Conservation (phyloP, 352 stramenopile genomes). For the Phytophthora agathidicida region DNA sequence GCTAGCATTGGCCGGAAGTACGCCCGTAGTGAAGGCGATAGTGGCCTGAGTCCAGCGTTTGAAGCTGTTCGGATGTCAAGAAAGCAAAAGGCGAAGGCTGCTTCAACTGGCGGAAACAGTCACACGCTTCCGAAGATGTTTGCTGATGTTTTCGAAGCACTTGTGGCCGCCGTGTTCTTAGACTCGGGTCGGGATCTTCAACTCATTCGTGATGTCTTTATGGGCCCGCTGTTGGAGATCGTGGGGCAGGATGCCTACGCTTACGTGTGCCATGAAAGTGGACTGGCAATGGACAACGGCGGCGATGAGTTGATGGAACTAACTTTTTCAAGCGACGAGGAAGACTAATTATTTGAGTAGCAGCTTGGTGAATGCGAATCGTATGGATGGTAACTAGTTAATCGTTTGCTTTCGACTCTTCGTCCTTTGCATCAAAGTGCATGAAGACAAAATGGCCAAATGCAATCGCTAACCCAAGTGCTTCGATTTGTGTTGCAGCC, state of each 20-base stretch:
- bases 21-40: constrained; percentile 17
- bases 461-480: constrained; percentile 39
- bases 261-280: constrained; percentile 79
- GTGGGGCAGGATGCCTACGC: constrained; percentile 73
- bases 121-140: constrained; percentile 83
- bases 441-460: constrained; percentile 45
- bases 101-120: constrained; percentile 28
- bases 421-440: constrained; percentile 21
- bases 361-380: background rate
- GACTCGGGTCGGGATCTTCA: constrained; percentile 78
- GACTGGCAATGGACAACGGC: constrained; percentile 44
- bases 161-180: constrained; percentile 88
- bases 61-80: constrained; percentile 24
- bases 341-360: constrained; percentile 24
- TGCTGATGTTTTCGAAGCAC: constrained; percentile 87
- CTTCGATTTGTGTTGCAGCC: constrained; percentile 54
- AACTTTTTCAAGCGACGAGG: constrained; percentile 46
- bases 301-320: constrained; percentile 52
- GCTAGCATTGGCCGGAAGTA: constrained; percentile 61
- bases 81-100: constrained; percentile 22
- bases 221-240: constrained; percentile 74
- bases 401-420: constrained; percentile 6
- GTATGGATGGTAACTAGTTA: constrained; percentile 7
- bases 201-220: constrained; percentile 82
- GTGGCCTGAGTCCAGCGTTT: constrained; percentile 32